These are phyloP conservation scores for Cercospora sojina DNA, from an alignment of 2,329 filamentous ascomycete species.

Conservation along the genomic window DNA sequence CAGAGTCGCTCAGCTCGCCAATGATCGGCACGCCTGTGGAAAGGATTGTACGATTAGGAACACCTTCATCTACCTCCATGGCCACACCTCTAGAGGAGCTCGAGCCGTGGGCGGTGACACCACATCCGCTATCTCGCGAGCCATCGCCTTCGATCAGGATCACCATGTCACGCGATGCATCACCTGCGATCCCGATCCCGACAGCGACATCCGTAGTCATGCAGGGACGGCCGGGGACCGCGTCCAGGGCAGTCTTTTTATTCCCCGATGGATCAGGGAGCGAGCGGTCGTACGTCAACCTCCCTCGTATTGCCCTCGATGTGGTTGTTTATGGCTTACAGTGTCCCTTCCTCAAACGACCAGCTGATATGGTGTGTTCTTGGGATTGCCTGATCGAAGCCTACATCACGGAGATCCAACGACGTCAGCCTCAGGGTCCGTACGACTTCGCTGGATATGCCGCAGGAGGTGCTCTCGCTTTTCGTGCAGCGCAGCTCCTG, in stretches of 20 bases:
- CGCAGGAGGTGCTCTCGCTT: slow-evolving; percentile 28
- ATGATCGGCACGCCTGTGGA: background rate
- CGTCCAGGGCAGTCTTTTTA: slow-evolving; percentile 2
- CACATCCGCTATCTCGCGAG: background rate
- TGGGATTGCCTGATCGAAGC: slow-evolving; percentile 10
- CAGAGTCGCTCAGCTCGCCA: background rate
- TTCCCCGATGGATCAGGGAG: slow-evolving; percentile 12
- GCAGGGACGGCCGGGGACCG: slow-evolving; percentile 3
- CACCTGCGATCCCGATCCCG: background rate
- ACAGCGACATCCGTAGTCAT: slow-evolving; percentile 7
- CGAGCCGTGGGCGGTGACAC: background rate
- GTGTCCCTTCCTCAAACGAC: slow-evolving; percentile 39
- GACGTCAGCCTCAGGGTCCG: slow-evolving; percentile 35
- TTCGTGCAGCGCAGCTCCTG: slow-evolving; percentile 21
- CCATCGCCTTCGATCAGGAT: background rate
- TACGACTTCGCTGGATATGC: slow-evolving; percentile 40
- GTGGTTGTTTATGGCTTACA: slow-evolving; percentile 44
- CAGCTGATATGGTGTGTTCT: slow-evolving; percentile 17
- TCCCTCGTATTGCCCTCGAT: slow-evolving; percentile 11
- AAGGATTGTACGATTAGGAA: background rate
- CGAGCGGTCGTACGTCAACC: slow-evolving; percentile 2
- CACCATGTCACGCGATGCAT: background rate
- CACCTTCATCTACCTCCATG: slow-evolving; percentile 5
- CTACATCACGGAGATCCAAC: slow-evolving; percentile 39
- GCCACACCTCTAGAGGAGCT: slow-evolving; percentile 8